Conservation (phyloP, 2,329 filamentous ascomycete species). For the Pseudogymnoascus sp. region DNA sequence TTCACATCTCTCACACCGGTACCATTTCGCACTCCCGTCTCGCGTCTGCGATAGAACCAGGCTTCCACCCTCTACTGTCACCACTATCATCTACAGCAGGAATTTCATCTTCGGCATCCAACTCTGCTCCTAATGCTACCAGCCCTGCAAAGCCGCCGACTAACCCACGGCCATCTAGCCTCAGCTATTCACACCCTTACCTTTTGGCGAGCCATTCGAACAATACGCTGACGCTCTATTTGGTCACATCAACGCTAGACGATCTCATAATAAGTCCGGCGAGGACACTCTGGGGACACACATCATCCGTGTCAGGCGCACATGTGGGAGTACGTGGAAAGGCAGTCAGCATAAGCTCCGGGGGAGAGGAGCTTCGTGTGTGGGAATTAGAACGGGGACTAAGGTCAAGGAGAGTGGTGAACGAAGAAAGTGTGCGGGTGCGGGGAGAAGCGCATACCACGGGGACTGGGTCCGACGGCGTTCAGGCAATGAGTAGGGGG, state of each 20-base stretch:
- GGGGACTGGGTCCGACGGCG: background rate
- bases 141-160: slow-evolving; percentile 33
- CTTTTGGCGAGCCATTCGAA: slow-evolving; percentile 60
- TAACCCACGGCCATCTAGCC: slow-evolving; percentile 20
- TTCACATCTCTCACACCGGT: slow-evolving; percentile 46
- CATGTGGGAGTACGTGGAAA: slow-evolving; percentile 61
- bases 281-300: slow-evolving; percentile 62
- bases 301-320: slow-evolving; percentile 57
- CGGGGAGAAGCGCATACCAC: slow-evolving; percentile 31
- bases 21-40: slow-evolving; percentile 39
- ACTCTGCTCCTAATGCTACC: slow-evolving; percentile 22
- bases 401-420: slow-evolving; percentile 34
- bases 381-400: slow-evolving; percentile 60
- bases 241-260: slow-evolving; percentile 52
- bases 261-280: slow-evolving; percentile 50
- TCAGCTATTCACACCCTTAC: slow-evolving; percentile 53
- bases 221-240: slow-evolving; percentile 62
- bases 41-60: slow-evolving; percentile 40
- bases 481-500: slow-evolving; percentile 31
- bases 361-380: slow-evolving; percentile 43
- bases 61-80: slow-evolving; percentile 34
- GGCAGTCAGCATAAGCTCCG: slow-evolving; percentile 56
- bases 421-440: slow-evolving; percentile 45
- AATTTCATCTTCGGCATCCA: slow-evolving; percentile 12
- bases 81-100: background rate